These are phyloP conservation scores for Eucalyptus melliodora DNA, from an alignment of 345 rosid genomes.

Conservation along the genomic window DNA sequence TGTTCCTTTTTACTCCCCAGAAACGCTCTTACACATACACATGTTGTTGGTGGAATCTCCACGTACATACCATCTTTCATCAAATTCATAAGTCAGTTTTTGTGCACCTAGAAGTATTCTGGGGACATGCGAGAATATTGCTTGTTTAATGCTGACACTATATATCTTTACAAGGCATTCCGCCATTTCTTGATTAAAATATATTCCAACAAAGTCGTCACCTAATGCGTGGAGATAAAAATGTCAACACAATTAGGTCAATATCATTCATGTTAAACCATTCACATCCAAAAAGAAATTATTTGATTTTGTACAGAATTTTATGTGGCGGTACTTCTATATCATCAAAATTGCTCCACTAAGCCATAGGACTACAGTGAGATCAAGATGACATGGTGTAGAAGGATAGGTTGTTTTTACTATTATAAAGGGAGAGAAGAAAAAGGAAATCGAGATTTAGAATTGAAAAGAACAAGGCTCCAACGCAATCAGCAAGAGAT, in stretches of 20 bases:
- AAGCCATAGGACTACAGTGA: neutral
- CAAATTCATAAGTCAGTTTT: neutral
- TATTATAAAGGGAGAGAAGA: neutral
- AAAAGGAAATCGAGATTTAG: neutral
- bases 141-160: neutral
- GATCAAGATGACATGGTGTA: neutral
- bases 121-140: neutral
- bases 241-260: neutral
- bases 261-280: neutral
- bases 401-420: neutral
- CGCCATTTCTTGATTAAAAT: neutral
- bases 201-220: neutral
- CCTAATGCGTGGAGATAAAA: neutral
- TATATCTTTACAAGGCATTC: neutral
- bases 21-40: neutral
- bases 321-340: neutral
- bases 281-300: neutral
- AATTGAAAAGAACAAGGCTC: neutral
- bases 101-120: neutral
- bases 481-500: neutral
- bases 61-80: neutral
- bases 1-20: neutral
- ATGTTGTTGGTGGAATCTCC: neutral
- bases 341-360: neutral
- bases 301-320: neutral